Evolutionary conservation across 2,329 filamentous ascomycete species (phyloP).

Genomic region (Cladorrhinum sp.): DNA sequence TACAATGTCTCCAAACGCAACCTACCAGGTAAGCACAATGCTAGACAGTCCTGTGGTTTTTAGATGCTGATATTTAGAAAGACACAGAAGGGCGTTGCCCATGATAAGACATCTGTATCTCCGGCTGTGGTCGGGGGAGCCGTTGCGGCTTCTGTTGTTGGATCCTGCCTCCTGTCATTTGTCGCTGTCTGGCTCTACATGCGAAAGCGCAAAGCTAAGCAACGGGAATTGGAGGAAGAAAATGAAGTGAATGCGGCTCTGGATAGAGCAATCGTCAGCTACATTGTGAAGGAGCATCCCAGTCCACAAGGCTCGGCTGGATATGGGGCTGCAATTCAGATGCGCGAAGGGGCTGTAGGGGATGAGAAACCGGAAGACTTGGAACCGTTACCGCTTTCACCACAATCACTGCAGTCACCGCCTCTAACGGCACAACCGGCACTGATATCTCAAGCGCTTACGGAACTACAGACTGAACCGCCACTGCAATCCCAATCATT

Average conservation of each 20-base stretch:
- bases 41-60: neutral
- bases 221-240: constrained; percentile 19
- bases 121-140: constrained; percentile 33
- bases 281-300: constrained; percentile 23
- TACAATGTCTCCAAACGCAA: neutral
- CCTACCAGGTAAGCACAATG: neutral
- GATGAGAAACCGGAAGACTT: neutral
- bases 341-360: neutral
- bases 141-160: constrained; percentile 35
- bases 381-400: neutral
- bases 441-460: neutral
- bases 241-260: constrained; percentile 22
- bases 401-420: neutral
- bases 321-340: neutral
- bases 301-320: neutral
- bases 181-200: constrained; percentile 28
- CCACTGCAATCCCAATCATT: neutral
- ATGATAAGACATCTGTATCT: constrained; percentile 22
- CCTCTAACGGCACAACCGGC: neutral
- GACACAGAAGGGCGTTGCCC: neutral
- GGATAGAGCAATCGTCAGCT: constrained; percentile 26
- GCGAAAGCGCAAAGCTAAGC: constrained; percentile 18
- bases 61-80: neutral
- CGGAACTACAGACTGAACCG: neutral
- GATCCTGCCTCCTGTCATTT: constrained; percentile 35